A percentile compares a stretch with the other conserved stretches of the same genome.
Conservation (phyloP, 2,329 filamentous ascomycete species). For the Bipolaris bicolor region DNA sequence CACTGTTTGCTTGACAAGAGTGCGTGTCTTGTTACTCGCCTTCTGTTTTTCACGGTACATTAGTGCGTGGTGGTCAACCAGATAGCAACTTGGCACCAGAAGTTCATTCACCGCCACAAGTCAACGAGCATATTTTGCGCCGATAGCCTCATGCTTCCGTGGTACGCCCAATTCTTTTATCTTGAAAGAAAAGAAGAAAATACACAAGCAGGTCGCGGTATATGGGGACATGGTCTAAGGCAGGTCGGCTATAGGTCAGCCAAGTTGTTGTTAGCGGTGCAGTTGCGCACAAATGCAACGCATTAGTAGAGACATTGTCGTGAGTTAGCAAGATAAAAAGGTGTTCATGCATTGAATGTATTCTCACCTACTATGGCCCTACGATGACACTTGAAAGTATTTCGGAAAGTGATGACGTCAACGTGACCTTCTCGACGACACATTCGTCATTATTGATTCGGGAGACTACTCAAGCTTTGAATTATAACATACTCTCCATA, state of each 20-base stretch:
- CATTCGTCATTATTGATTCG: constrained; percentile 1
- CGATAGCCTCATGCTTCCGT: background rate
- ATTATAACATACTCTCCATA: background rate
- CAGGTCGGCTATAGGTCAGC: background rate
- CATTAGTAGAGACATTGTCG: background rate
- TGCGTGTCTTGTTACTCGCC: background rate
- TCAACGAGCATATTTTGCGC: too few relatives aligned
- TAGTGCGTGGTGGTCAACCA: background rate
- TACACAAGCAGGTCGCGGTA: background rate
- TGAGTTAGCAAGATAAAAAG: background rate
- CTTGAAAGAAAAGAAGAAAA: background rate
- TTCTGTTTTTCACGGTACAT: background rate
- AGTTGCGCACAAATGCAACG: background rate
- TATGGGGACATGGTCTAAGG: background rate
- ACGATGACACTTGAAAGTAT: background rate
- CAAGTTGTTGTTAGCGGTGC: background rate
- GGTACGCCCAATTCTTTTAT: background rate
- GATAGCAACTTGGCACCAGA: too few relatives aligned
- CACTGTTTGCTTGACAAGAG: background rate
- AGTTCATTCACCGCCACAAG: background rate
- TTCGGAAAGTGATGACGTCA: constrained; percentile 1
- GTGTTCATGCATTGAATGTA: too few relatives aligned
- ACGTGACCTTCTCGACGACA: background rate
- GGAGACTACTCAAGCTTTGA: background rate
- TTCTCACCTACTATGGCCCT: too few relatives aligned